Evolutionary conservation across 2,329 filamentous ascomycete species (phyloP).

Genomic region (Fusarium sp.): DNA sequence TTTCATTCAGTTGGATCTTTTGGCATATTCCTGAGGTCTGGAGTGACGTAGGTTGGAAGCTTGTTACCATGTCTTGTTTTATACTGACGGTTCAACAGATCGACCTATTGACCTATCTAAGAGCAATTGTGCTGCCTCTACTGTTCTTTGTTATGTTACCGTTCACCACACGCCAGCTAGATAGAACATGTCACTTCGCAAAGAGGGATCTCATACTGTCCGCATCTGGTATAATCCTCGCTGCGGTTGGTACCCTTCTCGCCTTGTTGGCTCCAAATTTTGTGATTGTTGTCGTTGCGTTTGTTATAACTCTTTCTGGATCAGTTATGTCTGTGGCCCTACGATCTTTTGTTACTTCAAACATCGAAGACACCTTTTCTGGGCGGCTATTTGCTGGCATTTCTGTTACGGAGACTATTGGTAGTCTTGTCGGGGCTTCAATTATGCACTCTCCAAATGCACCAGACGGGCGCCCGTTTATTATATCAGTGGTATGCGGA

Average conservation of each 20-base stretch:
- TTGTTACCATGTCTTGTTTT: fast-evolving
- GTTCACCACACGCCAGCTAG: neutral
- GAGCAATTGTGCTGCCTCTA: neutral
- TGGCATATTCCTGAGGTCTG: neutral
- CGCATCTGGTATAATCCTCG: neutral
- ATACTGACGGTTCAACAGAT: neutral
- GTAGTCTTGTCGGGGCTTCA: conserved; percentile 1
- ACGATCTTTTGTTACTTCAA: conserved; percentile 7
- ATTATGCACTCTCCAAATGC: conserved; percentile 2
- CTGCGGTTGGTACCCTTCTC: neutral
- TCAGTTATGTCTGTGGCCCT: conserved; percentile 4
- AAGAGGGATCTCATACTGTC: conserved; percentile 9
- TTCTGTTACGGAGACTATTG: conserved; percentile 2
- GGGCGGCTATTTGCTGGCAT: conserved; percentile 10
- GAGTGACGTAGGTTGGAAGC: neutral
- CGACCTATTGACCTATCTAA: neutral
- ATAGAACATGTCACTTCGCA: neutral
- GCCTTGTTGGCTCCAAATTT: conserved; percentile 5
- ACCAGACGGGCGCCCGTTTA: neutral
- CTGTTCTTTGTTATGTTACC: conserved; percentile 10
- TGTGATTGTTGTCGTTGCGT: conserved; percentile 1
- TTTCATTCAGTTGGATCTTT: conserved; percentile 10
- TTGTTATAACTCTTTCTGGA: neutral
- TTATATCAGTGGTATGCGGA: conserved; percentile 2
- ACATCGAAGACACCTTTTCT: neutral